Conservation (phyloP, 139 green algal species). For the Cymbomonas tetramitiformis region DNA sequence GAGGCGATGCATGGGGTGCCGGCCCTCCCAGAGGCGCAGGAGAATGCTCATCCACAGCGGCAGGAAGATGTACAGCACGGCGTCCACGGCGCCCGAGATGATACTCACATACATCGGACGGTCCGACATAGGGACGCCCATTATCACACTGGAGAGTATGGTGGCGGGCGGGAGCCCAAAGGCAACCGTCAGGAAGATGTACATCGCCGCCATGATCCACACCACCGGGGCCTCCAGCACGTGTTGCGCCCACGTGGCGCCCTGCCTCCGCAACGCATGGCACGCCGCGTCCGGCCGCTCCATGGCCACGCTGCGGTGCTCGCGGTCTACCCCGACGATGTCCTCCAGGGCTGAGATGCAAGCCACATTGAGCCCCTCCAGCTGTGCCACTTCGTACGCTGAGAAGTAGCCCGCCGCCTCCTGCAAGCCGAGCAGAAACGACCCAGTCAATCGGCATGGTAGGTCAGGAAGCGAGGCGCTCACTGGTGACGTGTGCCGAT, state of each 20-base stretch:
- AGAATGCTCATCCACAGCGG: conserved; percentile 8
- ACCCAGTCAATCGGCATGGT: too few species aligned
- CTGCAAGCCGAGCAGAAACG: too few species aligned
- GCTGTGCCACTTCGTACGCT: conserved; percentile 2
- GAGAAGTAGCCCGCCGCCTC: neutral
- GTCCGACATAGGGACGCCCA: too few species aligned
- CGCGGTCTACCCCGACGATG: conserved; percentile 4
- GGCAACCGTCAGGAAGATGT: conserved; percentile 19
- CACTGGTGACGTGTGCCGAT: too few species aligned
- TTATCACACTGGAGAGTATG: conserved; percentile 1
- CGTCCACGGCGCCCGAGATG: too few species aligned
- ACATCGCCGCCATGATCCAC: conserved; percentile 17
- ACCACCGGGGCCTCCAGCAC: conserved; percentile 8
- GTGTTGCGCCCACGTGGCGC: conserved; percentile 12
- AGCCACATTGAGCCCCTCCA: conserved; percentile 10
- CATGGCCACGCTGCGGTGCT: neutral
- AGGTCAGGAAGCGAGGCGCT: too few species aligned
- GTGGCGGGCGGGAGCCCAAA: conserved; percentile 8
- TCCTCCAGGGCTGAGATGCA: conserved; percentile 14
- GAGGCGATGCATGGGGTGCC: conserved; percentile 12
- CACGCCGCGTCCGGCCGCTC: neutral
- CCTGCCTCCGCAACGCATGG: neutral
- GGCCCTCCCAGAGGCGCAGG: conserved; percentile 8
- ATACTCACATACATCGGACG: too few species aligned
- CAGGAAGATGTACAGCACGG: conserved; percentile 19